These are phyloP conservation scores for Pachysolen tannophilus DNA, from an alignment of 805 yeast species.

Conservation along the genomic window DNA sequence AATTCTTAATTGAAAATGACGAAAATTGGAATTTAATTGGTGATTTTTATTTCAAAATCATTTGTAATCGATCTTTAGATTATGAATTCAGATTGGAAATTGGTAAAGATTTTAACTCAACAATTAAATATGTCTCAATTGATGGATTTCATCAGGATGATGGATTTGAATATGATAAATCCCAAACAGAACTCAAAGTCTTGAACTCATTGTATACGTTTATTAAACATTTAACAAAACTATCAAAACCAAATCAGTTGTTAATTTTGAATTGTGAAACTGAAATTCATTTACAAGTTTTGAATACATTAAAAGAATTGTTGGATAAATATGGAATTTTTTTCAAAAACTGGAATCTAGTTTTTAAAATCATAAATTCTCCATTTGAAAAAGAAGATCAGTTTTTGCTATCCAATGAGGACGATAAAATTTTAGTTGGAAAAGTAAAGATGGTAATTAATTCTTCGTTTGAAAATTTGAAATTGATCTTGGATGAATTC, in stretches of 20 bases:
- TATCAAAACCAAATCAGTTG: constrained; percentile 31
- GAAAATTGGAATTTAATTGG: constrained; percentile 40
- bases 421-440: constrained; percentile 30
- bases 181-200: constrained; percentile 35
- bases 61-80: constrained; percentile 32
- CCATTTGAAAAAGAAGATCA: constrained; percentile 53
- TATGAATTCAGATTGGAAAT: constrained; percentile 40
- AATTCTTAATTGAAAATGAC: constrained; percentile 36
- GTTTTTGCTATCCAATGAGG: no score
- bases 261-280: constrained; percentile 50
- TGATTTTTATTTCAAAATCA: constrained; percentile 36
- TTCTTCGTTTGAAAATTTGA: constrained; percentile 75
- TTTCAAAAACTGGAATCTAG: constrained; percentile 59
- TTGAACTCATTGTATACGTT: constrained; percentile 40
- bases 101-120: constrained; percentile 42
- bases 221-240: constrained; percentile 30
- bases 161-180: constrained; percentile 5
- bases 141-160: constrained; percentile 26
- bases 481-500: constrained; percentile 80
- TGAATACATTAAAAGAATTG: constrained; percentile 62
- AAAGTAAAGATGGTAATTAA: constrained; percentile 46
- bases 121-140: constrained; percentile 33
- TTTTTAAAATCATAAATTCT: constrained; percentile 52
- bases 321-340: constrained; percentile 70
- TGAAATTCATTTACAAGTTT: constrained; percentile 53